Evolutionary conservation across 768 basidiomycete species (phyloP).

Genomic region (Leccinum fibrillosum): DNA sequence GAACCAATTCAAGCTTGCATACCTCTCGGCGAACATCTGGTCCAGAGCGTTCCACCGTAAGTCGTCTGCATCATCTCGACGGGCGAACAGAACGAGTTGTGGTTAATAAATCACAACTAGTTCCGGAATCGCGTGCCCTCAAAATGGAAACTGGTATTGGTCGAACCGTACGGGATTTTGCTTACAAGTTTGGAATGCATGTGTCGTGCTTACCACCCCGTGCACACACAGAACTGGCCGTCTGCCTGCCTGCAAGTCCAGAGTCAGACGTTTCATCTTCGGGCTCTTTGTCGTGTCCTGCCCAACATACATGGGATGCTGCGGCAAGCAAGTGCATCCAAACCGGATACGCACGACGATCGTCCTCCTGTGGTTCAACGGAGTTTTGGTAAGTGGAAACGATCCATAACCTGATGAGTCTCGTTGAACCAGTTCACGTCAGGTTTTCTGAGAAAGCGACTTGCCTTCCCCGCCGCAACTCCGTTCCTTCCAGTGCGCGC

Average conservation of each 20-base stretch:
- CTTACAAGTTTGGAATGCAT: not conserved
- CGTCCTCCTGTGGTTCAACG: not conserved
- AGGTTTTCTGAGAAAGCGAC: slow-evolving; percentile 14
- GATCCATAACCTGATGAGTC: not conserved
- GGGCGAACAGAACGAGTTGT: not conserved
- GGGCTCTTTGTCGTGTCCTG: slow-evolving; percentile 6
- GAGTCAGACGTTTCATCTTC: not conserved
- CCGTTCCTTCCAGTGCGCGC: not conserved
- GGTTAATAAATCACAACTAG: slow-evolving; percentile 2
- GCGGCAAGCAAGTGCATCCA: slow-evolving; percentile 1
- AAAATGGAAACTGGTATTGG: slow-evolving; percentile 13
- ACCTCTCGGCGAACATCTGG: slow-evolving; percentile 2
- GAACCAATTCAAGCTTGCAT: slow-evolving; percentile 9
- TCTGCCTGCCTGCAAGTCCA: slow-evolving; percentile 11
- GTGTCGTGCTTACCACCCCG: not conserved
- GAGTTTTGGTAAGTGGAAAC: slow-evolving; percentile 12
- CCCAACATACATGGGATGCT: slow-evolving; percentile 4
- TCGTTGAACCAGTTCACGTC: not conserved
- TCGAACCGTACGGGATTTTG: slow-evolving; percentile 10
- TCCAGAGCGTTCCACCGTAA: slow-evolving; percentile 13
- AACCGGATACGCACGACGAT: not conserved
- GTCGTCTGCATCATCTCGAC: not conserved
- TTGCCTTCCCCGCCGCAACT: slow-evolving; percentile 9
- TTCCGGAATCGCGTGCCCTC: slow-evolving; percentile 6
- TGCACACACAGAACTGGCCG: slow-evolving; percentile 10